Conservation (phyloP, 495 filamentous ascomycete genomes). For the Penicillium subrubescens region DNA sequence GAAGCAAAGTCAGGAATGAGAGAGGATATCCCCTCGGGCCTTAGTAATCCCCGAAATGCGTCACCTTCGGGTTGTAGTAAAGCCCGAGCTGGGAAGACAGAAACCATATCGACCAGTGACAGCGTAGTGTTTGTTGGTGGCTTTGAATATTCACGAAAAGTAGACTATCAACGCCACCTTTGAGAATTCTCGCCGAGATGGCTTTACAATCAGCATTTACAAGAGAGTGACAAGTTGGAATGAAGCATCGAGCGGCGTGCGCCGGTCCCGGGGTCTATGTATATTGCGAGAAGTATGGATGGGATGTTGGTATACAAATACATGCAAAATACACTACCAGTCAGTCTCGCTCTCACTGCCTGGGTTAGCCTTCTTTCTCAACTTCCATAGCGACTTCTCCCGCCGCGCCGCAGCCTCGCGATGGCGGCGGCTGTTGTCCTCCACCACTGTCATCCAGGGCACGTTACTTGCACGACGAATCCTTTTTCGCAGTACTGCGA, state of each 20-base stretch:
- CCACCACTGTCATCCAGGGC: conserved; percentile 51
- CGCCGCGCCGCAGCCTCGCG: conserved; percentile 35
- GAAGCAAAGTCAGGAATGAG: background rate
- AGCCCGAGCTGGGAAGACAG: background rate
- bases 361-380: conserved; percentile 48
- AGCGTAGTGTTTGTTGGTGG: too few species aligned
- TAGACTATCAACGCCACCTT: too few species aligned
- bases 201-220: background rate
- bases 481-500: conserved; percentile 34
- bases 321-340: conserved; percentile 24
- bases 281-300: background rate
- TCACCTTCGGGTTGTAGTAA: background rate
- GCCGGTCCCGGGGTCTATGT: background rate
- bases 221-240: background rate
- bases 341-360: conserved; percentile 47
- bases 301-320: background rate
- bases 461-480: conserved; percentile 44
- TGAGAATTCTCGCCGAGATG: background rate
- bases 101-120: too few species aligned
- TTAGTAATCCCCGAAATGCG: background rate
- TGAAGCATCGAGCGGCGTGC: background rate
- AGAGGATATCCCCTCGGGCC: background rate
- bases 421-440: conserved; percentile 38
- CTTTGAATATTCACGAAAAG: background rate
- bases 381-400: conserved; percentile 46